Evolutionary conservation across 257 asterid species (phyloP), one percentile per base, ranked within the genome.

Genomic region (Solanum virginianum): DNA sequence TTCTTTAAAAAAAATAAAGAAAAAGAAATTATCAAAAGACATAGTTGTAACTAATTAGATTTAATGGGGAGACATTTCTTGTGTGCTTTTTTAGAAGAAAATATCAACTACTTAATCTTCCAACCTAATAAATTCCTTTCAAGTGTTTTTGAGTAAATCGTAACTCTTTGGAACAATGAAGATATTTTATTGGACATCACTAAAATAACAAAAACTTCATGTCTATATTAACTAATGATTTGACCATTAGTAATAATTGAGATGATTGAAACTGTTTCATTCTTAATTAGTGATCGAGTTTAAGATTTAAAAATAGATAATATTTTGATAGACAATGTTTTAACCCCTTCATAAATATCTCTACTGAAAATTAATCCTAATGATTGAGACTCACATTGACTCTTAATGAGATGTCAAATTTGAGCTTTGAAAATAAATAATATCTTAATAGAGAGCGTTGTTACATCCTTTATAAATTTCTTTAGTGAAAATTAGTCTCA

Each of bases 41-140:
- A 49, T 51, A 77, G 39, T 77, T 51, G 45, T 26, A 49, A 77
- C 82, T 14, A 26, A 26, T 45, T 63, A 24, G 5, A 51, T 43
- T 45, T 11, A 72, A 11, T 20, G 56, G 57, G 57, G 39, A 45
- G 8, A 43, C 32, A 29, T 75, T 75, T 75, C 22, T 75, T 75
- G 60, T 47, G 41, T 51, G 7, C 2, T 4, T 26, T 69, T 69
- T 51, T 24, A 51, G 12, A 43, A 77, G 22, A 24, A 77, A 26
- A 14, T 51, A 49, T 75, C 15, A 75, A 49, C 82, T 20, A 75
- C 62, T 17, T 24, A 49, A 24, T 24, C 41, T 77, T 22, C 82
- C 51, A 51, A 24, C 62, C 82, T 77, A 77, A 77, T 77, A 51
- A 51, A 77, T 77, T 77, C 65, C 63, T 77, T 77, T 79, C 49